Evolutionary conservation across 176 grass and related monocot species (phyloP), one percentile per base, ranked within the genome.

Genomic region (Aegilops sharonensis): DNA sequence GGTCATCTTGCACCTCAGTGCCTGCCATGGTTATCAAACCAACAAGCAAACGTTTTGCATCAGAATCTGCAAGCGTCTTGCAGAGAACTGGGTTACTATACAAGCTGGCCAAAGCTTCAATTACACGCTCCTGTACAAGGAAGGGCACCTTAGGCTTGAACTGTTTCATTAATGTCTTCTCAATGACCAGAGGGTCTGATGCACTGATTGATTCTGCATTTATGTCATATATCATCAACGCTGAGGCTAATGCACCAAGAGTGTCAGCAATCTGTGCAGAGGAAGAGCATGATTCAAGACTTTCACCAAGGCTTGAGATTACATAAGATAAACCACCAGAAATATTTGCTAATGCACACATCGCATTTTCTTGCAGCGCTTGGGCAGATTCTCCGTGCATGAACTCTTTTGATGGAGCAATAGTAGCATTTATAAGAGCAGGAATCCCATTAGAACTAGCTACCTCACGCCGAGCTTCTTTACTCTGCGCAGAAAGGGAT

Each of bases 371-470:
- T 84, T 99, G 97, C 87, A 99, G 87, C 54, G 94, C 94, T 80
- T 99, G 94, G 77, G 97, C 97, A 89, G 94, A 97, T 92, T 99
- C 97, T 24, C 97, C 97, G 83, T 99, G 97, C 97, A 99, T 99
- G 81, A 97, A 99, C 92, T 99, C 97, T 80, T 99, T 99, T 32
- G 97, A 99, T 76, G 97, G 97, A 87, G 97, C 97, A 85, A 99
- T 99, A 72, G 97, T 99, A 68, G 97, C 97, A 93, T 99, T 99
- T 85, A 99, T 99, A 62, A 99, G 88, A 90, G 94, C 82, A 83
- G 97, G 97, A 68, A 99, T 99, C 27, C 97, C 97, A 88, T 93
- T 97, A 90, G 87, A 93, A 85, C 90, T 99, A 84, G 92, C 94
- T 88, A 99, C 96, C 77, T 99, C 92, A 65, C 83, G 94, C 39